Evolutionary conservation across 176 grass and related monocot genomes (phyloP).

Genomic region (Areca catechu): DNA sequence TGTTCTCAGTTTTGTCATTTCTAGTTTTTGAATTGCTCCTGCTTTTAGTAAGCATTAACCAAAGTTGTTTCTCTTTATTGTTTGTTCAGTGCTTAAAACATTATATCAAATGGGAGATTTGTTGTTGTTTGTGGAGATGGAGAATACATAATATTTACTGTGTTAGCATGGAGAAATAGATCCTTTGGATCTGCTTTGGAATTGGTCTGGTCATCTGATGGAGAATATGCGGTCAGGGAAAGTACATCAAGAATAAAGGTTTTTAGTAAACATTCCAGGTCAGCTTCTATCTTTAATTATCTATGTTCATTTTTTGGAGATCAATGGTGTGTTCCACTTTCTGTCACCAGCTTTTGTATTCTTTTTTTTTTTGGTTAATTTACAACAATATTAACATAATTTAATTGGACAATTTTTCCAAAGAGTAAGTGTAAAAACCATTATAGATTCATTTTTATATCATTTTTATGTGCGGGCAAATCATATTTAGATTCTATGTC

Average conservation of each 20-base stretch:
- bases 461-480: too few relatives aligned
- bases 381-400: too few relatives aligned
- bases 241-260: conserved; percentile 90
- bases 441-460: too few relatives aligned
- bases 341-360: too few relatives aligned
- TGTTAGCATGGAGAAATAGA: conserved; percentile 93
- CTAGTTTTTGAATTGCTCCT: too few relatives aligned
- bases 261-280: conserved; percentile 92
- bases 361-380: too few relatives aligned
- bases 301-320: background rate
- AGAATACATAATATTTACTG: conserved; percentile 93
- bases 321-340: too few relatives aligned
- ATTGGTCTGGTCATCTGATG: conserved; percentile 92
- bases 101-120: conserved; percentile 89
- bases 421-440: too few relatives aligned
- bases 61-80: conserved; percentile 3
- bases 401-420: too few relatives aligned
- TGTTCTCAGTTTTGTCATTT: too few relatives aligned
- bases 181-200: conserved; percentile 92
- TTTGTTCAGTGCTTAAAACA: conserved; percentile 84
- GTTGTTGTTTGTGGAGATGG: conserved; percentile 96
- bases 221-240: conserved; percentile 89
- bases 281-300: background rate
- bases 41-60: too few relatives aligned
- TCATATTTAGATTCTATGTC: too few relatives aligned